Conservation (phyloP, 2,329 filamentous ascomycete species). For the Ascochyta koolunga region DNA sequence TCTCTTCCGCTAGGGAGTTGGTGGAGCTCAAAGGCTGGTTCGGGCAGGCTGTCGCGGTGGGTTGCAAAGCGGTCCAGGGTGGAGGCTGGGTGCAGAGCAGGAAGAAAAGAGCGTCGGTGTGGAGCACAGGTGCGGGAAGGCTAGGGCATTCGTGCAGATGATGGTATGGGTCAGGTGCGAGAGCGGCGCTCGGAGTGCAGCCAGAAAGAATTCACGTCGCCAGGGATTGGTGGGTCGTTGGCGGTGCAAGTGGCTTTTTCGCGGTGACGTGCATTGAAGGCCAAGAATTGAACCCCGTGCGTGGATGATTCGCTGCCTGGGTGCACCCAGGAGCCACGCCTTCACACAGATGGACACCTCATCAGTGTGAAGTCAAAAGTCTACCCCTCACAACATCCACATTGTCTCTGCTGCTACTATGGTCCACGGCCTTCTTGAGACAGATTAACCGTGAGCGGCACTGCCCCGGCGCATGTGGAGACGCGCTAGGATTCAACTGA, state of each 20-base stretch:
- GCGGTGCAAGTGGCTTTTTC: slow-evolving; percentile 11
- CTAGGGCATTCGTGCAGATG: slow-evolving; percentile 15
- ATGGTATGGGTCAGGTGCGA: slow-evolving; percentile 20
- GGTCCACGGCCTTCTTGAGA: background rate
- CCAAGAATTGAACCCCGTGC: slow-evolving; percentile 15
- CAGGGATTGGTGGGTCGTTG: slow-evolving; percentile 12
- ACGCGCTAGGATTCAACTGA: slow-evolving; percentile 14
- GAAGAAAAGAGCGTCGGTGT: slow-evolving; percentile 13
- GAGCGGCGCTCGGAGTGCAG: slow-evolving; percentile 11
- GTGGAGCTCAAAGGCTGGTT: slow-evolving; percentile 42
- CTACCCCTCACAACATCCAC: background rate
- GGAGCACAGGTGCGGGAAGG: slow-evolving; percentile 14
- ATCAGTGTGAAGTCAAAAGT: background rate
- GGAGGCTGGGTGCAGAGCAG: slow-evolving; percentile 16
- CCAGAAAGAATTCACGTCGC: slow-evolving; percentile 6
- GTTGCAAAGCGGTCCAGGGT: slow-evolving; percentile 36
- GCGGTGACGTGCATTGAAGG: slow-evolving; percentile 11
- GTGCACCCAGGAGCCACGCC: slow-evolving; percentile 4
- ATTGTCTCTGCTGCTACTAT: slow-evolving; percentile 1
- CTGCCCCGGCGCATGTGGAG: background rate
- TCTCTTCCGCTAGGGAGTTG: slow-evolving; percentile 20
- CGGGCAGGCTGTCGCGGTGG: slow-evolving; percentile 24
- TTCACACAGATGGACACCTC: background rate
- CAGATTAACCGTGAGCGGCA: background rate
- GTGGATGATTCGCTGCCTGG: slow-evolving; percentile 8